Base-by-base conservation (phyloP, 1,284 basidiomycete species). In the Grifola frondosa region DNA sequence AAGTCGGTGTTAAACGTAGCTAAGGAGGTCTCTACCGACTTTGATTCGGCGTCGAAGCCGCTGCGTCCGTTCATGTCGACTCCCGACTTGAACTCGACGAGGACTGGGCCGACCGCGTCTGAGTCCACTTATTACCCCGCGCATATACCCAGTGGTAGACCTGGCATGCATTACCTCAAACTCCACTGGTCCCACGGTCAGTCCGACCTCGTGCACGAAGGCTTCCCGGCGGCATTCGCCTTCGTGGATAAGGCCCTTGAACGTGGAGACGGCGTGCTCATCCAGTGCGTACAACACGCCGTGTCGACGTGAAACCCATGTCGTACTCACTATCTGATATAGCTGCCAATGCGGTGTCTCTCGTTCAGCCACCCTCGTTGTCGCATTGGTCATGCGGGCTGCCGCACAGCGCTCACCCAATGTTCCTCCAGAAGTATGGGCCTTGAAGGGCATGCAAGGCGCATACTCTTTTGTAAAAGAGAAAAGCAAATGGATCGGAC, bases 331-430 rank as follows among this genome's bases (percentile, higher is more conserved):
- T 35, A 11, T 35, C 33, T 32, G 30, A 37, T 44, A 15, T 56
- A 94, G 91, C 64, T 97, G 93, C 65, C 95, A 98, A 70, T 97
- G 94, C 66, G 95, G 95, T 52, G 91, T 98, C 21, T 97, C 93
- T 17, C 82, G 95, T 52, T 95, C 91, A 17, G 95, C 94, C 13
- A 97, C 95, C 1, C 70, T 97, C 56, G 81, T 89, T 35, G 96
- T 98, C 49, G 95, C 94, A 25, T 81, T 97, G 52, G 89, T 97
- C 52, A 97, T 98, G 94, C 83, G 91, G 40, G 90, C 93, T 24
- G 92, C 94, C 15, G 84, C 87, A 28, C 74, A 80, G 37, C 81
- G 80, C 37, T 79, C 81, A 3, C 71, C 84, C 30, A 75, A 70
- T 22, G 81, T 85, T 15, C 77, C 82, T 12, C 73, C 86, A 19